These are phyloP conservation scores for Citrullus amarus DNA, from an alignment of 306 rosid species.

Conservation along the genomic window DNA sequence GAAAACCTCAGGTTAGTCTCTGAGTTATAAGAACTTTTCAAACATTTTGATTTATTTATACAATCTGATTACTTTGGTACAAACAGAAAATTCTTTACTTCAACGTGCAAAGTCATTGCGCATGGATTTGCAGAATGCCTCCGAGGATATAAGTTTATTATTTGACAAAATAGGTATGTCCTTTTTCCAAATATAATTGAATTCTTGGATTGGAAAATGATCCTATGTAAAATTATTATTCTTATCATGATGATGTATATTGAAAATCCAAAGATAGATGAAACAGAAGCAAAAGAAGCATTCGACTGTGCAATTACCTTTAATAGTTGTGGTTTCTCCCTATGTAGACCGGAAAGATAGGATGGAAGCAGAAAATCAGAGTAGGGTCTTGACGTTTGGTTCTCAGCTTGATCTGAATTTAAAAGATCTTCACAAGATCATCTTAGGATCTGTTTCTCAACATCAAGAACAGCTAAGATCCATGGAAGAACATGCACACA, in stretches of 20 bases:
- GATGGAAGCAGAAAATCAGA: constrained; percentile 62
- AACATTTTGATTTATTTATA: background rate
- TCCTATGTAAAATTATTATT: background rate
- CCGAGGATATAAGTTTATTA: constrained; percentile 49
- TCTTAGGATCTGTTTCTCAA: constrained; percentile 61
- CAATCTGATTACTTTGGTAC: background rate
- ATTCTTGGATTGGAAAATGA: background rate
- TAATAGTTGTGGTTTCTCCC: background rate
- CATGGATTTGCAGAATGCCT: constrained; percentile 55
- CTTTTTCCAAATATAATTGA: background rate
- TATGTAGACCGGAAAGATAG: constrained; percentile 53
- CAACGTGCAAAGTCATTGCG: constrained; percentile 68
- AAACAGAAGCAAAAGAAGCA: background rate
- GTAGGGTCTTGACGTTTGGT: constrained; percentile 45
- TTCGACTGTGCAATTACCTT: background rate
- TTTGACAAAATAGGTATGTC: constrained; percentile 52
- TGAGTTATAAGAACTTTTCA: background rate
- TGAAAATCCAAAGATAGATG: background rate
- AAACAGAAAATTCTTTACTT: constrained; percentile 58
- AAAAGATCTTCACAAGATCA: constrained; percentile 50
- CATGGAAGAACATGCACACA: constrained; percentile 59
- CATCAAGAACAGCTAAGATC: constrained; percentile 57
- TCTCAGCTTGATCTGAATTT: constrained; percentile 56
- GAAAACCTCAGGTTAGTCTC: constrained; percentile 41
- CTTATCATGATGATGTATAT: background rate